phyloP scores from a whole-genome alignment of 495 filamentous ascomycete species.

The Amphirosellinia nigrospora region DNA sequence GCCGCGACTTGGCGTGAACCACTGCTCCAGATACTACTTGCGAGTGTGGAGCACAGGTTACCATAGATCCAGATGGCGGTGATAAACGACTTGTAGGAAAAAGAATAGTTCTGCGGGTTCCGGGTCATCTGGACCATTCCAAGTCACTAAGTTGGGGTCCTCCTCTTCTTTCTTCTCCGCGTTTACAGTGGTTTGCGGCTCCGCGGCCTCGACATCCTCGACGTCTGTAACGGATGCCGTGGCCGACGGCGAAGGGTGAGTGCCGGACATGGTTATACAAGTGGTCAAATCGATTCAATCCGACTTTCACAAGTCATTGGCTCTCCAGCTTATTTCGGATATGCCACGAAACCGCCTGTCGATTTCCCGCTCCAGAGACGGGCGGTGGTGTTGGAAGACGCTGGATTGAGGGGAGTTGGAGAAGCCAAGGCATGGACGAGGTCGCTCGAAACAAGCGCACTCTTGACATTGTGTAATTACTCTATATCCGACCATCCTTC shows the following conservation, averaged over 20 bases:
- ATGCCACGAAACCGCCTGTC: neutral
- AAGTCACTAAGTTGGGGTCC: slow-evolving; percentile 27
- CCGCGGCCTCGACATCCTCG: slow-evolving; percentile 9
- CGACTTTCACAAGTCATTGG: neutral
- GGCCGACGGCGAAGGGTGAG: neutral
- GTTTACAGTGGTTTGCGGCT: neutral
- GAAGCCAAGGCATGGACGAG: neutral
- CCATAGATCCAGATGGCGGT: slow-evolving; percentile 63
- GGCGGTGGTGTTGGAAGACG: neutral
- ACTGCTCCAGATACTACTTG: slow-evolving; percentile 61
- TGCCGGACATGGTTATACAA: slow-evolving; percentile 1
- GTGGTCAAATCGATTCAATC: neutral
- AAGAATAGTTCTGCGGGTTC: slow-evolving; percentile 62
- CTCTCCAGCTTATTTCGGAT: neutral
- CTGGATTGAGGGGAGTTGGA: neutral
- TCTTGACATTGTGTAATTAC: neutral
- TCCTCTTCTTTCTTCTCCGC: slow-evolving; percentile 18
- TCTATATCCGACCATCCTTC: slow-evolving; percentile 15
- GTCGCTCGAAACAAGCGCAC: neutral
- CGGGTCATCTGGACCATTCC: slow-evolving; percentile 52
- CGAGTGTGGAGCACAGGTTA: slow-evolving; percentile 65
- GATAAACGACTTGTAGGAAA: slow-evolving; percentile 60
- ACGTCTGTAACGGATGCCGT: slow-evolving; percentile 11
- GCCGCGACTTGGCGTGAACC: slow-evolving; percentile 52
- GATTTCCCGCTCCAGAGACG: neutral